Base-by-base conservation (phyloP, 441 rosid genomes). In the Erysimum cheiri region DNA sequence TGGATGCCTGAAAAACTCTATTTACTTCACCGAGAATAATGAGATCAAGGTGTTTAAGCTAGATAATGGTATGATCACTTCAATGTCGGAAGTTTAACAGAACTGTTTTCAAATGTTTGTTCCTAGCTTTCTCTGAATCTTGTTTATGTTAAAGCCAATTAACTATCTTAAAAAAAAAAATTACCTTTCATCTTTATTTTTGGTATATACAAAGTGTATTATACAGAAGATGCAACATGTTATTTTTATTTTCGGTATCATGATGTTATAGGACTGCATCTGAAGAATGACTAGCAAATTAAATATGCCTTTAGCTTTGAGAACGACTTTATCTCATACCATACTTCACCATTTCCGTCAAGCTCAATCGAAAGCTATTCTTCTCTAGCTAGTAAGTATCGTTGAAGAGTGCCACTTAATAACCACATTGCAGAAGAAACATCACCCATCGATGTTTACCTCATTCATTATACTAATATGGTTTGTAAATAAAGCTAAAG, bases 361-460 rank as follows among this genome's bases (percentile, higher is more conserved):
- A 93, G 78, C 84, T 85, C 94, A 6, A 93, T 76, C 4, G 93
- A 84, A 65, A 93, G 91, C 13, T 89, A 86, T 72, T 93, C 97
- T 85, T 89, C 93, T 70, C 98, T 96, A 9, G 97, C 97, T 89
- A 93, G 77, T 58, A 88, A 74, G 77, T 93, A 97, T 26, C 98
- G 97, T 67, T 81, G 80, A 54, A 93, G 89, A 28, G 96, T 88
- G 60, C 98, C 96, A 12, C 94, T 70, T 7, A 22, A 22, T 22
- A 22, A 22, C 24, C 24, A 22, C 24, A 22, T 22, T 22, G 24
- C 2, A 22, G 24, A 19, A 1, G 24, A 22, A 22, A 22, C 24
- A 22, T 22, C 24, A 22, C 24, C 24, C 24, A 22, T 22, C 2
- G 24, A 22, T 22, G 24, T 22, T 22, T 22, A 22, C 24, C 24